A percentile compares a stretch with the other conserved stretches of the same genome.
Evolutionary conservation across 2,329 filamentous ascomycete species (phyloP).

Genomic region (Exserohilum rostratum): DNA sequence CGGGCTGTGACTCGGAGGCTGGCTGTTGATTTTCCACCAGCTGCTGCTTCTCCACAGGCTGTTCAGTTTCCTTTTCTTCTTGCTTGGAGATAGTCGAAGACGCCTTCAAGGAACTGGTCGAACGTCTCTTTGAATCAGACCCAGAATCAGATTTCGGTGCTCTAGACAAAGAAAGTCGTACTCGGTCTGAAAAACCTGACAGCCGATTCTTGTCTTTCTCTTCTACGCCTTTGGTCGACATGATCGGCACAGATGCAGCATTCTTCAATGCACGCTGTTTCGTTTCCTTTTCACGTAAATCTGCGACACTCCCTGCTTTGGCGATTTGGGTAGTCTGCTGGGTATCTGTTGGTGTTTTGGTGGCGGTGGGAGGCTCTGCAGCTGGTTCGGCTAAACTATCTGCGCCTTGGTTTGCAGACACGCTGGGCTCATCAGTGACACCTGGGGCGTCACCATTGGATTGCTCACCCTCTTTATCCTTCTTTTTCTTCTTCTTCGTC

Average conservation of each 20-base stretch:
- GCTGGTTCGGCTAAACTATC: conserved; percentile 12
- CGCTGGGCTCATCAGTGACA: conserved; percentile 14
- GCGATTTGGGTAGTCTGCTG: conserved; percentile 21
- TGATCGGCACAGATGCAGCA: conserved; percentile 33
- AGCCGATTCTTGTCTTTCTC: conserved; percentile 29
- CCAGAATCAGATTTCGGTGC: conserved; percentile 32
- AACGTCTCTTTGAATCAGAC: conserved; percentile 28
- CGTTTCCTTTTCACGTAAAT: conserved; percentile 30
- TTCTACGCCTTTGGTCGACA: conserved; percentile 23
- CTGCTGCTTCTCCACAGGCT: no score
- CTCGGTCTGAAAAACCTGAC: conserved; percentile 29
- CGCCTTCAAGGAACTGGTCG: conserved; percentile 12
- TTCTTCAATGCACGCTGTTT: conserved; percentile 37
- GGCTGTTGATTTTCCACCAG: conserved; percentile 6
- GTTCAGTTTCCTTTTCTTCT: conserved; percentile 11
- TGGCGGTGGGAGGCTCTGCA: not conserved
- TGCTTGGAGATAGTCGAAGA: conserved; percentile 13
- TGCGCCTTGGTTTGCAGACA: conserved; percentile 5
- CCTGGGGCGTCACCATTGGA: conserved; percentile 20
- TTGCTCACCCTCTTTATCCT: conserved; percentile 24
- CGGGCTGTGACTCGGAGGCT: not conserved
- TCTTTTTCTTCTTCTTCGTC: conserved; percentile 32
- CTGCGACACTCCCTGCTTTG: conserved; percentile 39
- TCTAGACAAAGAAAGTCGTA: conserved; percentile 34
- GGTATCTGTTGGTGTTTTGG: conserved; percentile 1